These are phyloP conservation scores for Ganoderma boninense DNA, from an alignment of 1,284 basidiomycete species.

Conservation along the genomic window DNA sequence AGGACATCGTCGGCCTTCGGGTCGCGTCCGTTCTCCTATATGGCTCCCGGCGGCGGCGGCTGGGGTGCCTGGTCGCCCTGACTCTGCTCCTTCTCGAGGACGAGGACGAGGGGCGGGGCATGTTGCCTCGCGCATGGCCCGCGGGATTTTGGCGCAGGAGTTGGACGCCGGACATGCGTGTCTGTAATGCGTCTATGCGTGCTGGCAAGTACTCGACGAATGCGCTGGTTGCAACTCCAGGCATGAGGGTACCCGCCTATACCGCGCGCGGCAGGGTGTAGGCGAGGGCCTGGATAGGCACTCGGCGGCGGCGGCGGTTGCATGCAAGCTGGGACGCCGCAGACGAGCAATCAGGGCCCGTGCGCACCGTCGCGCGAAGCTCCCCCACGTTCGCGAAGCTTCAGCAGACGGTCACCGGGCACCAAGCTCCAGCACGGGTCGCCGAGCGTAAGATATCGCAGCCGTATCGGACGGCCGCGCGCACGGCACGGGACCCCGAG, in stretches of 20 bases:
- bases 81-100: slow-evolving; percentile 6
- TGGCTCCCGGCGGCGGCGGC: neutral
- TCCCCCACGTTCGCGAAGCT: neutral
- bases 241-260: slow-evolving; percentile 22
- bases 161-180: neutral
- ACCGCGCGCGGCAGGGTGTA: slow-evolving; percentile 13
- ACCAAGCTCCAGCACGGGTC: neutral
- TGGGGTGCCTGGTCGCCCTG: slow-evolving; percentile 2
- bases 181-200: slow-evolving; percentile 8
- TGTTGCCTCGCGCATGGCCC: neutral
- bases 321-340: neutral
- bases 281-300: neutral
- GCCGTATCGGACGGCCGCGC: slow-evolving; percentile 2
- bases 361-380: slow-evolving; percentile 3
- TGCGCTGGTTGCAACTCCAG: slow-evolving; percentile 21
- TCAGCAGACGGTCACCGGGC: neutral
- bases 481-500: neutral
- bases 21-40: neutral
- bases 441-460: neutral
- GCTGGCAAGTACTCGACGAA: slow-evolving; percentile 25
- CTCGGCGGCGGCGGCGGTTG: neutral
- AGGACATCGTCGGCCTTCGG: slow-evolving; percentile 8
- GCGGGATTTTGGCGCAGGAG: neutral
- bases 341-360: neutral
- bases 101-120: slow-evolving; percentile 15